A percentile compares a stretch with the other conserved stretches of the same genome.
Evolutionary conservation across 2,329 filamentous ascomycete genomes (phyloP).

Genomic region (Clathrospora elynae): DNA sequence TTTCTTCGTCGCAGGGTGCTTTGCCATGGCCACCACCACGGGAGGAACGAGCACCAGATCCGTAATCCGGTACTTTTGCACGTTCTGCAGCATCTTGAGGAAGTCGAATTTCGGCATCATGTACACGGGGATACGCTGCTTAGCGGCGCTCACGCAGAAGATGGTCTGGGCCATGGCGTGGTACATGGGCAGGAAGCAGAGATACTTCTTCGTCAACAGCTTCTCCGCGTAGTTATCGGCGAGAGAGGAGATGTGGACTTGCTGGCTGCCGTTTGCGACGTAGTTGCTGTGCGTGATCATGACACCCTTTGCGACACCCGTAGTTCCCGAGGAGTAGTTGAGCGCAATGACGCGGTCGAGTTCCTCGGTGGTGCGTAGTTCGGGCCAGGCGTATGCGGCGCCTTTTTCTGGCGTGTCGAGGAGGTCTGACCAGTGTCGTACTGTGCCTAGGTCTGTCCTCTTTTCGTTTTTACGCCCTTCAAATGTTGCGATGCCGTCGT

Average conservation of each 20-base stretch:
- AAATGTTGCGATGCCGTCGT: constrained; percentile 57
- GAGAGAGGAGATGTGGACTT: constrained; percentile 55
- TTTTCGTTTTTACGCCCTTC: constrained; percentile 48
- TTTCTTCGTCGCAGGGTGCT: constrained; percentile 67
- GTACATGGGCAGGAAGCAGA: constrained; percentile 72
- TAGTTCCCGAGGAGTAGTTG: constrained; percentile 81
- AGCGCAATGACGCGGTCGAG: constrained; percentile 65
- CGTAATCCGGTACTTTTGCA: constrained; percentile 72
- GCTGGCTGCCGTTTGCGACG: constrained; percentile 70
- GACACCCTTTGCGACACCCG: constrained; percentile 82
- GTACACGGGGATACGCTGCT: constrained; percentile 69
- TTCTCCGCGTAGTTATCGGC: constrained; percentile 57
- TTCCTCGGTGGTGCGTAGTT: constrained; percentile 57
- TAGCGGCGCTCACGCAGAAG: constrained; percentile 65
- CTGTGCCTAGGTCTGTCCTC: constrained; percentile 45
- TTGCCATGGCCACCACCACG: constrained; percentile 73
- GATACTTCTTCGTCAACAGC: constrained; percentile 50
- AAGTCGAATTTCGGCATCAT: constrained; percentile 82
- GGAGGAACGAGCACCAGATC: constrained; percentile 72
- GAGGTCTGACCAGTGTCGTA: constrained; percentile 68
- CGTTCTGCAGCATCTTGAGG: constrained; percentile 68
- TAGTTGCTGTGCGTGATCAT: constrained; percentile 80
- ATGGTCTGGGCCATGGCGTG: constrained; percentile 66
- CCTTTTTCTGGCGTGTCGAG: constrained; percentile 57
- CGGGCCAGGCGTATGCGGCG: constrained; percentile 66